Evolutionary conservation across 2,329 filamentous ascomycete genomes (phyloP), one percentile per base, ranked within the genome.

Genomic region (Colletotrichum agaves): DNA sequence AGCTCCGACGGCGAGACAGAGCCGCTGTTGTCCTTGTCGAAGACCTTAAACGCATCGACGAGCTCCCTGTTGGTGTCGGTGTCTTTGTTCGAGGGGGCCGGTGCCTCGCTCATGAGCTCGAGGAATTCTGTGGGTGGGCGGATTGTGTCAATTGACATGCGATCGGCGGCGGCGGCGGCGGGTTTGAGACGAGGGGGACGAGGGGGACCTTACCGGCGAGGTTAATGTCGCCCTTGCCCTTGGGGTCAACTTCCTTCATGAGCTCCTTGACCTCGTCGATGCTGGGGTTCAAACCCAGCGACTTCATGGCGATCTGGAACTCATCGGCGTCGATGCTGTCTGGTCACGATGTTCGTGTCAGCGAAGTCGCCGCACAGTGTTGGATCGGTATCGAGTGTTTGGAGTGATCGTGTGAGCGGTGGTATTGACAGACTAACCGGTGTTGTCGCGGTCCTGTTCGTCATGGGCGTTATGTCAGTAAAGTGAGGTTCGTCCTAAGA

Each of bases 21-120:
- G 31, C 69, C 69, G 63, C 69, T 71, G 56, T 69, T 67, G 60
- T 71, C 69, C 60, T 70, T 69, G 52, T 71, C 69, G 41, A 71
- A 71, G 58, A 71, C 69, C 63, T 70, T 65, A 59, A 71, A 71
- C 27, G 69, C 69, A 50, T 63, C 67, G 46, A 70, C 68, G 31
- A 71, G 69, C 57, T 71, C 69, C 19, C 58, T 63, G 41, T 71
- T 63, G 56, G 59, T 61, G 50, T 70, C 67, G 33, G 64, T 37
- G 41, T 62, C 67, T 39, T 63, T 70, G 50, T 56, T 66, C 15
- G 69, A 69, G n/a, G 63, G 47, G 13, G 69, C 67, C 21, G 64
- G 64, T 31, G 64, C 64, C 61, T 67, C 61, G 61, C 64, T 67
- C 69, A 71, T 71, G 46, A 71, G 64, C 49, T 71, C 58, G 23